Percentiles rank a stretch among this genome's conserved stretches.
phyloP scores from a whole-genome alignment of 306 rosid genomes.

The Cicer chorassanicum region DNA sequence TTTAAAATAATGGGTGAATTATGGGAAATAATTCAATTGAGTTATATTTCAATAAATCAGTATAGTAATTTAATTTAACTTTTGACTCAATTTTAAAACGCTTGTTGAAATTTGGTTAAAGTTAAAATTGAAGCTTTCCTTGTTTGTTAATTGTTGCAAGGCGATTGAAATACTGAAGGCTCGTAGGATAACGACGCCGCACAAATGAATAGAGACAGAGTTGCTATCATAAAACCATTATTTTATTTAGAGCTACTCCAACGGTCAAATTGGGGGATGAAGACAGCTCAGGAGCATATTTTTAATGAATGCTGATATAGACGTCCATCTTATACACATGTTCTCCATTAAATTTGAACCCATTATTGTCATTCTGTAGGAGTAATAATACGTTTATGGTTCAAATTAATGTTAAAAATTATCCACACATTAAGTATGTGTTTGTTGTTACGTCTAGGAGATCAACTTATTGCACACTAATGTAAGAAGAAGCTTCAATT shows the following conservation, averaged over 20 bases:
- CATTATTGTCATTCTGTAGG: not conserved
- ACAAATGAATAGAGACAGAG: too few species aligned
- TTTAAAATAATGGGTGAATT: too few species aligned
- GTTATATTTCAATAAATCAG: too few species aligned
- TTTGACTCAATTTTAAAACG: not conserved
- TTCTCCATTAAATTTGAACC: not conserved
- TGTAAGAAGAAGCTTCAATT: too few species aligned
- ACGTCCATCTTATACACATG: constrained; percentile 1
- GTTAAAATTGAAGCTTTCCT: not conserved
- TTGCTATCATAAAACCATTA: not conserved
- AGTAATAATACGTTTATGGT: not conserved
- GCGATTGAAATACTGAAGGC: not conserved
- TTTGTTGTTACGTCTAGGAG: too few species aligned
- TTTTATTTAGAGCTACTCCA: not conserved
- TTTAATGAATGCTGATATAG: not conserved
- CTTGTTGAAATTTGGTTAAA: not conserved
- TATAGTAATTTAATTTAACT: too few species aligned
- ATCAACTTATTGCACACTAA: too few species aligned
- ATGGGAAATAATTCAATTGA: too few species aligned
- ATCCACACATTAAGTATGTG: too few species aligned
- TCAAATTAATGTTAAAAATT: too few species aligned
- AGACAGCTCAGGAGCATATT: not conserved
- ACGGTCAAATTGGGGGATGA: not conserved
- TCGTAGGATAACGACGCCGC: not conserved
- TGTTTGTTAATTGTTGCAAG: not conserved